Evolutionary conservation across 1,139 yeast species (phyloP).

Genomic region (Sugiyamaella castrensis): DNA sequence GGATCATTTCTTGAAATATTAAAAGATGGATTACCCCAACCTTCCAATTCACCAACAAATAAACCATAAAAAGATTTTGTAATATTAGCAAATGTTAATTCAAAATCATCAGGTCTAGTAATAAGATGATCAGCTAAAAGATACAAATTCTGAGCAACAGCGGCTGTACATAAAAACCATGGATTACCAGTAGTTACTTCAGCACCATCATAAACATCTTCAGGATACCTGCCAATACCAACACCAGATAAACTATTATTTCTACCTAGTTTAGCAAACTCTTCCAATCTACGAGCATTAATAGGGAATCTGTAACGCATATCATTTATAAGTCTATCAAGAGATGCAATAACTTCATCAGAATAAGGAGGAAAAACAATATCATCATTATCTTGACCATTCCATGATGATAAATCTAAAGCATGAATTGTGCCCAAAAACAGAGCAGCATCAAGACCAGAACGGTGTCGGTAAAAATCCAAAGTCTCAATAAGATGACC

Average conservation of each 20-base stretch:
- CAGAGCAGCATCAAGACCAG: slow-evolving; percentile 79
- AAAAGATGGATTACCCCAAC: slow-evolving; percentile 13
- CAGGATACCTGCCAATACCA: slow-evolving; percentile 90
- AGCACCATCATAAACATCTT: slow-evolving; percentile 83
- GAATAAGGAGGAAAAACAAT: slow-evolving; percentile 33
- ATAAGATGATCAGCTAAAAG: slow-evolving; percentile 38
- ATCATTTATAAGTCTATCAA: slow-evolving; percentile 44
- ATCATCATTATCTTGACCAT: slow-evolving; percentile 39
- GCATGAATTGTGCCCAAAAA: slow-evolving; percentile 56
- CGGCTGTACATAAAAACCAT: slow-evolving; percentile 86
- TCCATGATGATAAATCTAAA: slow-evolving; percentile 53
- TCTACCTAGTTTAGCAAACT: slow-evolving; percentile 25
- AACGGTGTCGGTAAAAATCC: slow-evolving; percentile 44
- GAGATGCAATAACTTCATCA: slow-evolving; percentile 32
- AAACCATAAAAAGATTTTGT: slow-evolving; percentile 28
- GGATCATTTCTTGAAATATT: slow-evolving; percentile 17
- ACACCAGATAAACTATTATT: slow-evolving; percentile 46
- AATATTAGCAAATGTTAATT: slow-evolving; percentile 33
- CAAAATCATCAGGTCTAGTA: slow-evolving; percentile 35
- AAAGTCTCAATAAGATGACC: slow-evolving; percentile 74
- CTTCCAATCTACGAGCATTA: slow-evolving; percentile 50
- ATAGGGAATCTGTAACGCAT: slow-evolving; percentile 76
- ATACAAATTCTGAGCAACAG: slow-evolving; percentile 63
- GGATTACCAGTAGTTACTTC: slow-evolving; percentile 82
- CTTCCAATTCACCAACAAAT: slow-evolving; percentile 23